Evolutionary conservation across 768 basidiomycete genomes (phyloP).

Genomic region (Termitomyces heimii): DNA sequence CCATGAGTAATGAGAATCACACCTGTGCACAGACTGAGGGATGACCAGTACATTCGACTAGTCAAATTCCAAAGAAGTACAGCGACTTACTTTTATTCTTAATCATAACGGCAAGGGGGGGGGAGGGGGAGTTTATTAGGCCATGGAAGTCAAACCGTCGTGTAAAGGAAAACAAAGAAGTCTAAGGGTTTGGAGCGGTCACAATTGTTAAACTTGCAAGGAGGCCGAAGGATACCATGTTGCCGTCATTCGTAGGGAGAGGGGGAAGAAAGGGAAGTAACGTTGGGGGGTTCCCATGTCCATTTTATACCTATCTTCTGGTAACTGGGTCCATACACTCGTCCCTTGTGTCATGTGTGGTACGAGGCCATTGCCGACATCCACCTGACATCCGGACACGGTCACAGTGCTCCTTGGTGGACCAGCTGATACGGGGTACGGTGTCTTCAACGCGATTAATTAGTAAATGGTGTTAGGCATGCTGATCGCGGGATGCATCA

Average conservation of each 20-base stretch:
- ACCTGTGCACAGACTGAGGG: background rate
- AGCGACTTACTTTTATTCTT: background rate
- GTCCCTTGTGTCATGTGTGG: slow-evolving; percentile 9
- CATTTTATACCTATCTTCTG: slow-evolving; percentile 10
- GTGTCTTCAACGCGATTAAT: slow-evolving; percentile 6
- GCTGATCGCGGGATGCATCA: slow-evolving; percentile 12
- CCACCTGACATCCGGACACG: slow-evolving; percentile 10
- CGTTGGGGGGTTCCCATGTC: background rate
- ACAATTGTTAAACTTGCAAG: background rate
- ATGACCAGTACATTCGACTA: background rate
- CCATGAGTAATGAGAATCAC: background rate
- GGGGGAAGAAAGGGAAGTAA: background rate
- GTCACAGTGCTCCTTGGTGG: slow-evolving; percentile 9
- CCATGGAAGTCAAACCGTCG: background rate
- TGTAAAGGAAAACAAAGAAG: background rate
- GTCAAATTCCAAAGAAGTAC: background rate
- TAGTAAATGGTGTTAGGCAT: slow-evolving; percentile 1
- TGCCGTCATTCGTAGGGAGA: background rate
- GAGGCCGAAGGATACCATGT: background rate
- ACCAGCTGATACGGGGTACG: slow-evolving; percentile 8
- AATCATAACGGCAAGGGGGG: background rate
- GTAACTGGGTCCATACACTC: slow-evolving; percentile 1
- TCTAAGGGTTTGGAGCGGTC: background rate
- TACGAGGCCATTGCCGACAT: slow-evolving; percentile 8
- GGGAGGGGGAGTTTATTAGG: background rate